phyloP scores from a whole-genome alignment of 306 rosid genomes.

The Parietaria judaica region DNA sequence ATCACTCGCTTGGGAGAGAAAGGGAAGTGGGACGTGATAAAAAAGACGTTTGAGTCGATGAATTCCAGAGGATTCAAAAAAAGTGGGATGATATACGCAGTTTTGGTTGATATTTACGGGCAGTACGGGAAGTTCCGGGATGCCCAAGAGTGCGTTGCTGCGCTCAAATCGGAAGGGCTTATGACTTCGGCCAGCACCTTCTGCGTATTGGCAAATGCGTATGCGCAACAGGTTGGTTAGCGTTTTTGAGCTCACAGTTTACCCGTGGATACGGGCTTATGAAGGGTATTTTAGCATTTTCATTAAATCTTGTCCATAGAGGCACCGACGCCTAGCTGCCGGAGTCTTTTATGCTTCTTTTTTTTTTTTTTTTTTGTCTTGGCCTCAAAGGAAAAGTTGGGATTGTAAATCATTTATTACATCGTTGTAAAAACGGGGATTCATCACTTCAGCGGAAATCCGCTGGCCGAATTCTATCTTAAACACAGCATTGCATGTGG shows the following conservation, averaged over 20 bases:
- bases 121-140: conserved; percentile 61
- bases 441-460: no score
- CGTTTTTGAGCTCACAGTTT: neutral
- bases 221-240: conserved; percentile 55
- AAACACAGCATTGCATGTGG: no score
- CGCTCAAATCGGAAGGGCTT: conserved; percentile 56
- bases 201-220: conserved; percentile 68
- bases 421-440: no score
- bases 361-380: no score
- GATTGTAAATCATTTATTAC: no score
- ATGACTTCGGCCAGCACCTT: conserved; percentile 40
- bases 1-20: conserved; percentile 66
- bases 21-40: conserved; percentile 65
- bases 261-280: neutral
- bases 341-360: no score
- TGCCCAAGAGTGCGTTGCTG: conserved; percentile 51
- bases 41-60: conserved; percentile 51
- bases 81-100: conserved; percentile 47
- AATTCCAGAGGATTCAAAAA: conserved; percentile 37
- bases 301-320: neutral
- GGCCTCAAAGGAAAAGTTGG: no score
- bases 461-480: no score
- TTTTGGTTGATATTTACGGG: conserved; percentile 66
- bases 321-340: no score
- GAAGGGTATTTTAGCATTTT: neutral